These are phyloP conservation scores for Camelina sativa DNA, from an alignment of 345 rosid species.

Conservation along the genomic window DNA sequence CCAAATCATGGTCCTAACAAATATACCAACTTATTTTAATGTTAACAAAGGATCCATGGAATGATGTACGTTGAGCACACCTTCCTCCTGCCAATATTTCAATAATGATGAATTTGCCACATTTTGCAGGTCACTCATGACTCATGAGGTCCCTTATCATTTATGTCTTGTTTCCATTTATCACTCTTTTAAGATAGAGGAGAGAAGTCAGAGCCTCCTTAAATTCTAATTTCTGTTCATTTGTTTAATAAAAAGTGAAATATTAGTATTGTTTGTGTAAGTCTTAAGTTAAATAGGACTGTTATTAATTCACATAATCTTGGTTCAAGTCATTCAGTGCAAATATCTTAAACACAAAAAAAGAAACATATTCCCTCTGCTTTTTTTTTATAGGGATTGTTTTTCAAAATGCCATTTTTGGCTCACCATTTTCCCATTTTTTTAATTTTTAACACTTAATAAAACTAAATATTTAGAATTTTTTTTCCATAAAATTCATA, in stretches of 20 bases:
- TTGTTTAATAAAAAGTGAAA: neutral
- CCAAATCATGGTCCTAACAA: neutral
- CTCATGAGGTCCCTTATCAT: conserved; percentile 16
- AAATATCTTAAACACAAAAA: neutral
- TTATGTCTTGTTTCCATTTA: conserved; percentile 9
- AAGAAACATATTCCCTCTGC: neutral
- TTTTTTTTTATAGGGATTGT: neutral
- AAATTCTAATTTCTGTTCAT: neutral
- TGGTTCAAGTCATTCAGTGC: neutral
- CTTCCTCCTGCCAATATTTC: conserved; percentile 11
- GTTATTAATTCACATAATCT: neutral
- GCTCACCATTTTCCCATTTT: no score
- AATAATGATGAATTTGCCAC: conserved; percentile 22
- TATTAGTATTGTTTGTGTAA: neutral
- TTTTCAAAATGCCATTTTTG: no score
- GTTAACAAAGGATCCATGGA: neutral
- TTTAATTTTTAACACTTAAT: no score
- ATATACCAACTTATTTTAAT: neutral
- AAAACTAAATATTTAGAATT: no score
- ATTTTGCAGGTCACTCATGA: conserved; percentile 17
- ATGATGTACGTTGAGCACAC: neutral
- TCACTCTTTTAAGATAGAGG: conserved; percentile 12
- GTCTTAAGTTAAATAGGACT: neutral
- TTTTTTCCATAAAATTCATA: no score
- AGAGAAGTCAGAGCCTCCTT: neutral